These are phyloP conservation scores for Diatrype stigma DNA, from an alignment of 2,329 filamentous ascomycete species.

Conservation along the genomic window DNA sequence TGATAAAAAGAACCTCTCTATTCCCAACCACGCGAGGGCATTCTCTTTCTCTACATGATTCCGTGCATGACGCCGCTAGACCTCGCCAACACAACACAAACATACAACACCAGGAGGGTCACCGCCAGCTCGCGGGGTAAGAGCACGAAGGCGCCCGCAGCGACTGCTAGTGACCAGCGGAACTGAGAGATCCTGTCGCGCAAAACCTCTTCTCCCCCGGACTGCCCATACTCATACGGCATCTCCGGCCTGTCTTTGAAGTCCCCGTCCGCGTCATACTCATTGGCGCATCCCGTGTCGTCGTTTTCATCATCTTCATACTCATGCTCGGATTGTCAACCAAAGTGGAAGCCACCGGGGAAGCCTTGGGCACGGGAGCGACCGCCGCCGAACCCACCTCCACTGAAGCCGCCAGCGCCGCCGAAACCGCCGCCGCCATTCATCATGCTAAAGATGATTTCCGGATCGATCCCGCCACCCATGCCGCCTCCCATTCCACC, in stretches of 20 bases:
- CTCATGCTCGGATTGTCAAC: constrained; percentile 36
- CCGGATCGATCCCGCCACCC: constrained; percentile 66
- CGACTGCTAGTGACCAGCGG: constrained; percentile 24
- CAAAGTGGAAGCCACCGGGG: constrained; percentile 56
- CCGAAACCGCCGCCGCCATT: constrained; percentile 58
- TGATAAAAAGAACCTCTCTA: constrained; percentile 22
- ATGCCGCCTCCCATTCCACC: constrained; percentile 46
- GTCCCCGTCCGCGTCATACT: constrained; percentile 20
- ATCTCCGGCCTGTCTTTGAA: constrained; percentile 8
- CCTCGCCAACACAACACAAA: constrained; percentile 23
- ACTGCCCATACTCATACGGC: constrained; percentile 8
- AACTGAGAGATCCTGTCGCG: constrained; percentile 23
- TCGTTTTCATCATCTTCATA: constrained; percentile 27
- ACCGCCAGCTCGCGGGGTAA: constrained; percentile 26
- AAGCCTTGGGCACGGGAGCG: constrained; percentile 38
- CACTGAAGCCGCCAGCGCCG: constrained; percentile 47
- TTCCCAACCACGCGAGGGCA: constrained; percentile 12
- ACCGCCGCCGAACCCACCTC: constrained; percentile 42
- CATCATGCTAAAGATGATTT: constrained; percentile 83
- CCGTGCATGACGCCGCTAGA: constrained; percentile 21
- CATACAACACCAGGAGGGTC: constrained; percentile 28
- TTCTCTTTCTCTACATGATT: constrained; percentile 19
- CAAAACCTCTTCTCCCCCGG: constrained; percentile 11
- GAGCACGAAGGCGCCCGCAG: constrained; percentile 24
- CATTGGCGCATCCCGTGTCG: constrained; percentile 27